Percentiles rank a stretch among this genome's conserved stretches.
Evolutionary conservation across 2,329 filamentous ascomycete genomes (phyloP).

Genomic region (Aspergillus oerlinghausenensis): DNA sequence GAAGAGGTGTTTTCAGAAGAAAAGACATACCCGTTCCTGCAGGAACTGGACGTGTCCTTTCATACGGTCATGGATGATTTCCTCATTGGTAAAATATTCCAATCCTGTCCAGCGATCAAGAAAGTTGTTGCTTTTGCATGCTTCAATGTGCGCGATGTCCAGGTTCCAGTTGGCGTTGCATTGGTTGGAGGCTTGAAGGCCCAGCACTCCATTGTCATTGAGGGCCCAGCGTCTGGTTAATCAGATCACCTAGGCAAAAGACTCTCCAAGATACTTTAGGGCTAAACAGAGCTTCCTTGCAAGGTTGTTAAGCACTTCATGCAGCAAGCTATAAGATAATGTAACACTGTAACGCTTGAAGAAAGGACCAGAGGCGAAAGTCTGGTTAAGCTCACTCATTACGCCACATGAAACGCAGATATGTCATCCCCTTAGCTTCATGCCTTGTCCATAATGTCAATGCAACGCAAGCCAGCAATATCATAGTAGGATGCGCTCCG

Average conservation of each 20-base stretch:
- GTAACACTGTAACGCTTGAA: background rate
- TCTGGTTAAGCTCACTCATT: background rate
- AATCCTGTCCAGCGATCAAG: conserved; percentile 43
- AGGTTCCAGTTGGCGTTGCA: conserved; percentile 54
- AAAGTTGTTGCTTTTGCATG: conserved; percentile 61
- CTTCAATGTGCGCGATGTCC: conserved; percentile 54
- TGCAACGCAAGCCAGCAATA: background rate
- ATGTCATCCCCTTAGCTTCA: background rate
- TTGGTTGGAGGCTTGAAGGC: conserved; percentile 58
- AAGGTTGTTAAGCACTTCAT: background rate
- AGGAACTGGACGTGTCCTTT: conserved; percentile 73
- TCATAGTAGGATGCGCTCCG: background rate
- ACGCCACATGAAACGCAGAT: background rate
- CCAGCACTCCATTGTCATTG: conserved; percentile 49
- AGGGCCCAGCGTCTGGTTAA: conserved; percentile 14
- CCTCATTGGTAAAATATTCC: conserved; percentile 41
- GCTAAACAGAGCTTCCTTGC: background rate
- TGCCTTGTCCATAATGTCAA: too few species aligned
- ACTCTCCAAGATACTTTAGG: background rate
- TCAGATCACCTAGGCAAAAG: background rate
- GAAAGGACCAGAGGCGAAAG: background rate
- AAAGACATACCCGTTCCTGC: conserved; percentile 62
- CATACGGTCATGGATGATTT: conserved; percentile 42
- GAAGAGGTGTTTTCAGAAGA: conserved; percentile 65
- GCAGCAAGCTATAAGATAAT: background rate